phyloP scores from a whole-genome alignment of 495 filamentous ascomycete species.

The Oleoguttula mirabilis region DNA sequence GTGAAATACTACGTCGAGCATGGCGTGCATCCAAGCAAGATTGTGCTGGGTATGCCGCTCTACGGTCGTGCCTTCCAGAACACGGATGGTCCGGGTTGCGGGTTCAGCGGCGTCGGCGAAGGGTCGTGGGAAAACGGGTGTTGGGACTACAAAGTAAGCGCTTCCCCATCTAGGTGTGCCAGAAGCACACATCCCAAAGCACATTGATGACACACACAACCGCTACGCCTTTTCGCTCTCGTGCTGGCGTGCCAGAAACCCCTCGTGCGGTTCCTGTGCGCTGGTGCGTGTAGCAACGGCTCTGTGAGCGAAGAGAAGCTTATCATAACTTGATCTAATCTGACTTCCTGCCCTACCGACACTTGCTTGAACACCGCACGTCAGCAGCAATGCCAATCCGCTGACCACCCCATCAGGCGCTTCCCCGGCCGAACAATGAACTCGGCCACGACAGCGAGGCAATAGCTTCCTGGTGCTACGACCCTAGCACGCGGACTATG shows the following conservation, averaged over 20 bases:
- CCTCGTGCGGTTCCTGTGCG: too few relatives aligned
- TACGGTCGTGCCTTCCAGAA: constrained; percentile 71
- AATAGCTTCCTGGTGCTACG: constrained; percentile 43
- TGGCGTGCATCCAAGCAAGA: constrained; percentile 49
- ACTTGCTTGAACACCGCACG: background rate
- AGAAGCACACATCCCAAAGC: too few relatives aligned
- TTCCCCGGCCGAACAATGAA: constrained; percentile 6
- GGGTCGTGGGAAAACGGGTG: constrained; percentile 61
- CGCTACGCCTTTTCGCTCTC: too few relatives aligned
- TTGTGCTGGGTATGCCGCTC: constrained; percentile 69
- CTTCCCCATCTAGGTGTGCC: too few relatives aligned
- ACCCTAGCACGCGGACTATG: constrained; percentile 43
- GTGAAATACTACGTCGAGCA: constrained; percentile 55
- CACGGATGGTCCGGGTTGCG: constrained; percentile 56
- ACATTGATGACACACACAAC: too few relatives aligned
- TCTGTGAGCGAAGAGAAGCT: constrained; percentile 12
- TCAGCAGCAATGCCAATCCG: background rate
- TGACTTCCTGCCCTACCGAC: too few relatives aligned
- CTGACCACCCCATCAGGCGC: too few relatives aligned
- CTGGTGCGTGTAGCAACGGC: too few relatives aligned
- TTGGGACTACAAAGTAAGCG: constrained; percentile 53
- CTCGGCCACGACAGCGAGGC: constrained; percentile 3
- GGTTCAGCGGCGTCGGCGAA: constrained; percentile 55
- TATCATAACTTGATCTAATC: constrained; percentile 22
- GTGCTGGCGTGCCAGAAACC: too few relatives aligned